Percentiles rank a stretch among this genome's conserved stretches.
Conservation (phyloP, 345 rosid species). For the Salix viminalis region DNA sequence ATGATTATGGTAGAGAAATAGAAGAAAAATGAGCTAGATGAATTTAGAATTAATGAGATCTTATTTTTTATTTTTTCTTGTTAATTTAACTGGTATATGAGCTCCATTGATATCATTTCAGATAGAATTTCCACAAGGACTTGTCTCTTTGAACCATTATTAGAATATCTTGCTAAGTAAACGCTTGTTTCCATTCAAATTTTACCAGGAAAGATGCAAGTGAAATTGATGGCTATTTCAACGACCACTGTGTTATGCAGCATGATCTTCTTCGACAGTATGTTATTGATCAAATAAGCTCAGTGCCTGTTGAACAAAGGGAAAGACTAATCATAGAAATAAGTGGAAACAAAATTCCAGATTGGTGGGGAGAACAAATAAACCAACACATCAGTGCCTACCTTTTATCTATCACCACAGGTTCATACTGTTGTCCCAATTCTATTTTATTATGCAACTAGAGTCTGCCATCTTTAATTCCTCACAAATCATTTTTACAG, state of each 20-base stretch:
- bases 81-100: no score
- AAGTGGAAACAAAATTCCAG: slow-evolving; percentile 1
- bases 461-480: neutral
- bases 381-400: slow-evolving; percentile 1
- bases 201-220: slow-evolving; percentile 17
- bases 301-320: slow-evolving; percentile 8
- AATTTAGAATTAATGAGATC: no score
- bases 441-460: no score
- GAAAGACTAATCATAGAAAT: slow-evolving; percentile 19
- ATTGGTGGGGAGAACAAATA: slow-evolving; percentile 11
- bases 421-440: neutral
- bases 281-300: slow-evolving; percentile 19
- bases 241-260: slow-evolving; percentile 12
- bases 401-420: slow-evolving; percentile 26
- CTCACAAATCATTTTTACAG: slow-evolving; percentile 9
- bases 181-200: neutral
- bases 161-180: no score
- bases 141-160: no score
- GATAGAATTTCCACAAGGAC: no score
- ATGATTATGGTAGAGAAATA: no score
- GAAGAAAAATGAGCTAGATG: no score
- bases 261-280: slow-evolving; percentile 30
- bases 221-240: slow-evolving; percentile 14
- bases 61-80: no score
- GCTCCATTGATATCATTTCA: no score